Evolutionary conservation across 1,284 basidiomycete species (phyloP).

Genomic region (Cutaneotrichosporon cutaneum): DNA sequence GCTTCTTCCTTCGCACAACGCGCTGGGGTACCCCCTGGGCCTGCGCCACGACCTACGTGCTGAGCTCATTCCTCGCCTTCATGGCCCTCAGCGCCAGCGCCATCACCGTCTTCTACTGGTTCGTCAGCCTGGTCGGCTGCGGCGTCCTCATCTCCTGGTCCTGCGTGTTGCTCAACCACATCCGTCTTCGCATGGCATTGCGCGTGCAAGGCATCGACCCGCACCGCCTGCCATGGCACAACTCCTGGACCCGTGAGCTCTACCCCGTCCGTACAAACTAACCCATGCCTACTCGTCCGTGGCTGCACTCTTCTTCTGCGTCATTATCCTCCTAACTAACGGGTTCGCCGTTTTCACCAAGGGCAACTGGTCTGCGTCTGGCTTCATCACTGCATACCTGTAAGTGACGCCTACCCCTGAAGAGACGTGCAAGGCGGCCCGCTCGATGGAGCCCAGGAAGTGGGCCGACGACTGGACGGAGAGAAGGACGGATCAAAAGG

Average conservation of each 20-base stretch:
- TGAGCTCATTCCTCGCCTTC: conserved; percentile 48
- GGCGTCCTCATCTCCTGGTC: conserved; percentile 38
- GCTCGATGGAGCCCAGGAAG: too few species aligned
- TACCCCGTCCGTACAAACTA: background rate
- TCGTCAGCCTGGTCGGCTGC: conserved; percentile 32
- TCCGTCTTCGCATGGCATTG: conserved; percentile 23
- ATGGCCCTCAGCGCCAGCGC: conserved; percentile 40
- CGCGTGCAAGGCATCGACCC: conserved; percentile 21
- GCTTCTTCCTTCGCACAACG: conserved; percentile 56
- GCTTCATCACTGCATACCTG: conserved; percentile 31
- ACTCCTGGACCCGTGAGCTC: conserved; percentile 34
- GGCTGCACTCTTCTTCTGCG: conserved; percentile 20
- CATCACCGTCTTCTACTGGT: conserved; percentile 40
- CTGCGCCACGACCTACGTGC: conserved; percentile 33
- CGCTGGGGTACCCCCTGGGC: conserved; percentile 52
- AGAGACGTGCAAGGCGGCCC: too few species aligned
- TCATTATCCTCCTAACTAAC: conserved; percentile 29
- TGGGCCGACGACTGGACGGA: too few species aligned
- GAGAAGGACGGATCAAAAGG: too few species aligned
- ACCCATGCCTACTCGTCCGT: conserved; percentile 24
- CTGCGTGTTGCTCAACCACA: conserved; percentile 28
- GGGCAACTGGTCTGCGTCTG: conserved; percentile 24
- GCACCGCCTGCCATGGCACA: conserved; percentile 28
- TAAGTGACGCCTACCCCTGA: too few species aligned
- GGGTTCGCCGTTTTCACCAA: conserved; percentile 29